Conservation (phyloP, 192 early-diverging fungal species). For the Podila epigama region DNA sequence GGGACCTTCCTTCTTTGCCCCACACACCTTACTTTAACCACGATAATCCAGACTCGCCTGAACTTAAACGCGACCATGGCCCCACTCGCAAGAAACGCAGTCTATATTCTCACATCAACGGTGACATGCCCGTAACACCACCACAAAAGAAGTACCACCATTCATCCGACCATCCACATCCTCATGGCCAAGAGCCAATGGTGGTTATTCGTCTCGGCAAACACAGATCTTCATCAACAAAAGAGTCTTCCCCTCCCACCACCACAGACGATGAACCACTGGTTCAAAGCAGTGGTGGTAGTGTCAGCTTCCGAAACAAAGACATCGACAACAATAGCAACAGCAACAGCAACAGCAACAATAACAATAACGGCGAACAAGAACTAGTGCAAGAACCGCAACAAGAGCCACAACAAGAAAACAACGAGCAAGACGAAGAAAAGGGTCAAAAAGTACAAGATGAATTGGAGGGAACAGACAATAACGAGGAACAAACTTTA, state of each 20-base stretch:
- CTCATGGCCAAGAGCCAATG: no score
- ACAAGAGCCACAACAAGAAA: background rate
- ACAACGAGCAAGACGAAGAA: background rate
- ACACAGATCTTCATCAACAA: no score
- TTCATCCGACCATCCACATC: no score
- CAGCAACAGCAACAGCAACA: background rate
- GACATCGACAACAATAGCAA: background rate
- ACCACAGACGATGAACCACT: no score
- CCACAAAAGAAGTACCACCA: background rate
- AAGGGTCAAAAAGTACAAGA: background rate
- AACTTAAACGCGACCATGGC: background rate
- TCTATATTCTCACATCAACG: slow-evolving; percentile 27
- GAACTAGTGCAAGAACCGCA: no score
- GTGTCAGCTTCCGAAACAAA: no score
- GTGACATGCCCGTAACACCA: slow-evolving; percentile 5
- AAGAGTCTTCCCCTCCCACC: no score
- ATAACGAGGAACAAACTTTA: slow-evolving; percentile 19
- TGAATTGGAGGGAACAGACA: slow-evolving; percentile 5
- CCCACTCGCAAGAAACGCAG: slow-evolving; percentile 10
- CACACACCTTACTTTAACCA: slow-evolving; percentile 5
- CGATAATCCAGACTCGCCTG: background rate
- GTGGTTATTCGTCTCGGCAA: no score
- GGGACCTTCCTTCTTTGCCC: background rate
- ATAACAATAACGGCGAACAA: background rate
- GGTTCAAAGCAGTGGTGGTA: no score